Evolutionary conservation across 148 eudicot species (phyloP), one percentile per base, ranked within the genome.

Genomic region (Fagopyrum homotropicum): DNA sequence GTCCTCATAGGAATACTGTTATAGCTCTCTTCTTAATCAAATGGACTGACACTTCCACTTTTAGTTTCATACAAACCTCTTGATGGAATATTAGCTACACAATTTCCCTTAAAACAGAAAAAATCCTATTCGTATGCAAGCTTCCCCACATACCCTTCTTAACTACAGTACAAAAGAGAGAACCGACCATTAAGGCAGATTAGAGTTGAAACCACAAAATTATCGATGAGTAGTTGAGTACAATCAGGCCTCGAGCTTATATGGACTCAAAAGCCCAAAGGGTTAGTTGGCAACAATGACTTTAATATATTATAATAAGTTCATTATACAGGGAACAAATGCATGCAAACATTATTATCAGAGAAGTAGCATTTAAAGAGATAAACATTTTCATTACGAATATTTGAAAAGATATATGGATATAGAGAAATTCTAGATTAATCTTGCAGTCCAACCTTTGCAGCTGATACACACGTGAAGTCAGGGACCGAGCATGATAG

Each of bases 401-500:
- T 11, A 64, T 40, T 40, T n/a, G 9, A 64, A 64, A 14, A 12
- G 46, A 64, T 29, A 63, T 30, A 63, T 63, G 45, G 69, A 63
- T 44, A 63, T 29, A 63, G 69, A 73, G n/a, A 30, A 57, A 15
- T 45, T 61, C 48, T 40, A 69, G 26, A 69, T 75, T 55, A 76
- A 75, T 40, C 49, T 75, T 48, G 72, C 47, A 74, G 80, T 76
- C 75, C 76, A 75, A 94, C 98, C 99, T 95, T 95, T 45, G 99
- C 86, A 60, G 98, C 83, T 60, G 99, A 86, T 73, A 95, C 72
- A 81, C 99, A 95, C 22, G 98, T 95, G 80, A 95, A 95, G 75
- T 92, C 97, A 7, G 99, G 99, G 80, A 92, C 84, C 10, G 99
- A 90, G 84, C 98, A 90, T 50, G 87, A 80, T 70, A 92, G 79